Base-by-base conservation (phyloP, 495 filamentous ascomycete genomes). In the Margaritispora aquatica region DNA sequence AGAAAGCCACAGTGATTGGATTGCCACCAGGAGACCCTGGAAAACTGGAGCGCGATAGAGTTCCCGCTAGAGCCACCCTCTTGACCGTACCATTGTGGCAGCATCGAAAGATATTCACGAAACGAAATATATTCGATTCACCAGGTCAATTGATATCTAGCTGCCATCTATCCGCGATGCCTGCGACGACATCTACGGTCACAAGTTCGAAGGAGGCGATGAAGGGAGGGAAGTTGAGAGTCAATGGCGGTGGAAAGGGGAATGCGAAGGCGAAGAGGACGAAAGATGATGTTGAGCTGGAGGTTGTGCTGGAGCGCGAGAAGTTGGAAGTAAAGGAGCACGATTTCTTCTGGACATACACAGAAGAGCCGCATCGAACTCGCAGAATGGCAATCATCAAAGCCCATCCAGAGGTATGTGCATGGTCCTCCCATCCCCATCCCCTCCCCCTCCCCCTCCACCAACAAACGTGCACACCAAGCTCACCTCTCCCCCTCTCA, bases 381-480 rank as follows among this genome's bases (percentile, higher is more conserved):
- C 75, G 95, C 67, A 81, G 95, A 57, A 78, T 88, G 57, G 90
- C 91, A 57, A 99, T 99, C 65, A 97, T 99, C 75, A 97, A 96
- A 76, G 95, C 95, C 23, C 93, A 99, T 71, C 95, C 95, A 50
- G 92, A 97, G 82, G 94, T 96, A 79, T n/a, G n/a, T n/a, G n/a
- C n/a, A n/a, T n/a, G n/a, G n/a, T n/a, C n/a, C n/a, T n/a, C n/a
- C n/a, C n/a, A n/a, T n/a, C n/a, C n/a, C n/a, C 10, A 26, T 26
- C 7, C 34, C 20, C 20, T 47, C 9, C 53, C 53, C 24, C 15
- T 48, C 31, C 62, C 26, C 22, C 41, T 38, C 19, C 29, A 23
- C 26, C 21, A n/a, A n/a, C 50, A 7, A 19, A n/a, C 20, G 2
- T 41, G 24, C 36, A 11, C 17, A 51, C 15, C 23, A n/a, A n/a